Evolutionary conservation across 441 rosid species (phyloP).

Genomic region (Omphalea diandra): DNA sequence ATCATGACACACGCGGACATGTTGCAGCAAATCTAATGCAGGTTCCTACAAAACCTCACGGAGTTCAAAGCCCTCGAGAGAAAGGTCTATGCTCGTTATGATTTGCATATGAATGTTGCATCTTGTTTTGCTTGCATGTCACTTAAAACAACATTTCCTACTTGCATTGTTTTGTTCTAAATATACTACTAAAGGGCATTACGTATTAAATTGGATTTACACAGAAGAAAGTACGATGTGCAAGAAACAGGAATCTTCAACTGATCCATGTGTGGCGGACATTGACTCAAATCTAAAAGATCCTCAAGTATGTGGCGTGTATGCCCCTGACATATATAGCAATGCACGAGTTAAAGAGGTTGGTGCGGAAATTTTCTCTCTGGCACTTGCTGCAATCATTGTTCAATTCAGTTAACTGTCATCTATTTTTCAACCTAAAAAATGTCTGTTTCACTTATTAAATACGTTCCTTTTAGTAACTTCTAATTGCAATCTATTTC

Average conservation of each 20-base stretch:
- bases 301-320: constrained; percentile 71
- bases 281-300: constrained; percentile 68
- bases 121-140: neutral
- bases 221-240: constrained; percentile 48
- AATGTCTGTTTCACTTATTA: neutral
- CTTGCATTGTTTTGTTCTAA: constrained; percentile 3
- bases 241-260: constrained; percentile 33
- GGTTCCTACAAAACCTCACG: constrained; percentile 16
- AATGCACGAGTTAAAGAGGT: constrained; percentile 74
- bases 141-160: neutral
- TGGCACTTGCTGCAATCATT: neutral
- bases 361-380: constrained; percentile 28
- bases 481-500: neutral
- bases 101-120: constrained; percentile 2
- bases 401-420: neutral
- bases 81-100: constrained; percentile 31
- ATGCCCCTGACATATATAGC: constrained; percentile 71
- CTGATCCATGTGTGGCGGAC: constrained; percentile 44
- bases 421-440: neutral
- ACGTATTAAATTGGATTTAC: constrained; percentile 32
- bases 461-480: neutral
- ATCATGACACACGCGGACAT: constrained; percentile 25
- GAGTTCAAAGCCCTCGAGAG: constrained; percentile 22
- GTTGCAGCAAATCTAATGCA: constrained; percentile 20
- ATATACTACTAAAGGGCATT: constrained; percentile 11